Evolutionary conservation across 2,329 filamentous ascomycete species (phyloP), one percentile per base, ranked within the genome.

Genomic region (Fusarium sp.): DNA sequence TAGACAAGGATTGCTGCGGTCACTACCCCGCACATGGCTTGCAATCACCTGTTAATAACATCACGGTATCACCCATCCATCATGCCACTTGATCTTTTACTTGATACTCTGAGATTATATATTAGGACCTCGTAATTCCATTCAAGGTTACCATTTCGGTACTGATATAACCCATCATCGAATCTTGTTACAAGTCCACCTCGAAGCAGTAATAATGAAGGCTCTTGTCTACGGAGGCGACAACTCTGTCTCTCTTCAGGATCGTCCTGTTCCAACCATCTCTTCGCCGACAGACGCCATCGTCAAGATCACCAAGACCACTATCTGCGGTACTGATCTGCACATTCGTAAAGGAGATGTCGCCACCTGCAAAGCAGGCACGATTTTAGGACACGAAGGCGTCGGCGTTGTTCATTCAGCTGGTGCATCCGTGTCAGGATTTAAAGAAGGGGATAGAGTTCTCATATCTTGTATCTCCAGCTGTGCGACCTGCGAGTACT

Each of bases 271-370:
- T 11, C 84, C 84, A 5, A 72, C 67, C 18, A 67, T 86, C n/a
- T 57, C 73, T 18, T 66, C 71, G 2, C 76, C 82, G 4, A 81
- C 80, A 3, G 84, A 87, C 59, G 83, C 84, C 17, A 77, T 87
- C 25, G 74, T 87, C 47, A 82, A 80, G 56, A 58, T 86, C 39
- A 75, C 76, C 11, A 79, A 84, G 52, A 80, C 81, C 1, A 84
- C 83, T 13, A 85, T 85, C 65, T 87, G 85, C 70, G 84, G 84
- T 23, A 83, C 82, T 0, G 86, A 88, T 69, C 75, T 88, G 15
- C 86, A 88, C 69, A 87, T 88, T 61, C 74, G 81, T 57, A 82
- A 84, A 57, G 85, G 85, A 17, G 79, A 87, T 66, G 84, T 88
- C 0, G 79, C 85, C 0, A 83, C 80, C 2, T 81, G 80, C 46